A percentile compares a stretch with the other conserved stretches of the same genome.
Evolutionary conservation across 306 rosid species (phyloP).

Genomic region (Begonia peltatifolia): DNA sequence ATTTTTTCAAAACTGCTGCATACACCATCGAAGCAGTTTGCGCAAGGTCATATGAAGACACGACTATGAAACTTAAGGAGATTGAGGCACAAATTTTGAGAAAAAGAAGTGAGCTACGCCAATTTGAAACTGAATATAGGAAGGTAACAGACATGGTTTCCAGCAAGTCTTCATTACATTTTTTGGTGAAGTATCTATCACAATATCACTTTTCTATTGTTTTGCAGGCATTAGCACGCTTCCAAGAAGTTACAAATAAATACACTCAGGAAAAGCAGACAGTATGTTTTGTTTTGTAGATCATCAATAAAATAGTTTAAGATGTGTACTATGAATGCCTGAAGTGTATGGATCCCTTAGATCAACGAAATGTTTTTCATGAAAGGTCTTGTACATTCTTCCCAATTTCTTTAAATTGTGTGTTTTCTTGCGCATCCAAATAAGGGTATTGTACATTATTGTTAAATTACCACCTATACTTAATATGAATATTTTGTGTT

Average conservation of each 20-base stretch:
- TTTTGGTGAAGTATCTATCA: background rate
- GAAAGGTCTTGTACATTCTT: too few species aligned
- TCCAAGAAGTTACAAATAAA: constrained; percentile 96
- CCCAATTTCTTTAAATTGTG: too few species aligned
- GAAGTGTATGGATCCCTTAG: too few species aligned
- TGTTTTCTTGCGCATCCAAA: too few species aligned
- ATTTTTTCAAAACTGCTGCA: constrained; percentile 94
- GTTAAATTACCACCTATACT: too few species aligned
- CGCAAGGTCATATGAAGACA: constrained; percentile 59
- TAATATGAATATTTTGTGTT: too few species aligned
- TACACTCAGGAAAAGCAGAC: constrained; percentile 77
- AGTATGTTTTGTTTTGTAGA: constrained; percentile 29
- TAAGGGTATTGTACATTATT: too few species aligned
- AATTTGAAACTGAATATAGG: constrained; percentile 86
- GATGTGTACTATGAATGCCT: too few species aligned
- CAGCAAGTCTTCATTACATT: background rate
- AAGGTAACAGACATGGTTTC: constrained; percentile 34
- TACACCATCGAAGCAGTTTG: constrained; percentile 91
- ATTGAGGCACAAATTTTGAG: constrained; percentile 84
- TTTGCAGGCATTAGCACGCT: constrained; percentile 83
- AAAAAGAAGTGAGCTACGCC: constrained; percentile 96
- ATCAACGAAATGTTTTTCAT: too few species aligned
- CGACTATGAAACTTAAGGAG: constrained; percentile 72
- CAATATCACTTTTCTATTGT: constrained; percentile 7
- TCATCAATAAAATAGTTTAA: too few species aligned